phyloP scores from a whole-genome alignment of 192 early-diverging fungal species.

The Backusella sp. region DNA sequence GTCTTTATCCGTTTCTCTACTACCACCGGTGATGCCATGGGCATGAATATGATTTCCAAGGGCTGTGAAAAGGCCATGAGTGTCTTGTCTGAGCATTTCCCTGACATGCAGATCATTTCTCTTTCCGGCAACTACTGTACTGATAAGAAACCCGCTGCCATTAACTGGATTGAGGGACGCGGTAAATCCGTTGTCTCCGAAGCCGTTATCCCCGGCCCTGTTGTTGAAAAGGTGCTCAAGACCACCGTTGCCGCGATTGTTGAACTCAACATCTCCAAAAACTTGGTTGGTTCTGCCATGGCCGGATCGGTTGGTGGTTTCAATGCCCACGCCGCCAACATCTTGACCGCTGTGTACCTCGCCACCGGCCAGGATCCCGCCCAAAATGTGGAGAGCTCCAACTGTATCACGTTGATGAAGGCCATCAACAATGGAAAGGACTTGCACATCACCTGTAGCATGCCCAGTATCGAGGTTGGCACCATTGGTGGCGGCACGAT shows the following conservation, averaged over 20 bases:
- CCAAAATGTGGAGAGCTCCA: slow-evolving; percentile 92
- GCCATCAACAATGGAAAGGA: slow-evolving; percentile 74
- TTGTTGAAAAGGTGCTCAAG: slow-evolving; percentile 84
- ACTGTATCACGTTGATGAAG: slow-evolving; percentile 95
- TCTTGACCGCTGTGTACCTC: slow-evolving; percentile 86
- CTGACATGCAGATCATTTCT: slow-evolving; percentile 75
- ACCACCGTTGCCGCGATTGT: slow-evolving; percentile 79
- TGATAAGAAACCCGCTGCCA: slow-evolving; percentile 96
- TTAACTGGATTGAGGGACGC: slow-evolving; percentile 97
- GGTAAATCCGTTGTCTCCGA: slow-evolving; percentile 92
- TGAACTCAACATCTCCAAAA: slow-evolving; percentile 82
- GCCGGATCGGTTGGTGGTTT: slow-evolving; percentile 89
- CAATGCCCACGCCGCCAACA: slow-evolving; percentile 95
- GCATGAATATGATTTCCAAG: slow-evolving; percentile 99
- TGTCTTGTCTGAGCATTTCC: slow-evolving; percentile 58
- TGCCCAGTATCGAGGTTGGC: slow-evolving; percentile 96
- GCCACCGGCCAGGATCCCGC: slow-evolving; percentile 96
- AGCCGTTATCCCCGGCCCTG: slow-evolving; percentile 74
- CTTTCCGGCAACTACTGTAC: slow-evolving; percentile 94
- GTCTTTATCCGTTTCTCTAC: slow-evolving; percentile 89
- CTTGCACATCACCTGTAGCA: slow-evolving; percentile 84
- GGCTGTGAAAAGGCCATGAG: slow-evolving; percentile 85
- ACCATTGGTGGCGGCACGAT: slow-evolving; percentile 91
- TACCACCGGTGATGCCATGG: slow-evolving; percentile 95
- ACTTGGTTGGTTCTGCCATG: slow-evolving; percentile 93